These are phyloP conservation scores for Populus nigra DNA, from an alignment of 345 rosid genomes.

Conservation along the genomic window DNA sequence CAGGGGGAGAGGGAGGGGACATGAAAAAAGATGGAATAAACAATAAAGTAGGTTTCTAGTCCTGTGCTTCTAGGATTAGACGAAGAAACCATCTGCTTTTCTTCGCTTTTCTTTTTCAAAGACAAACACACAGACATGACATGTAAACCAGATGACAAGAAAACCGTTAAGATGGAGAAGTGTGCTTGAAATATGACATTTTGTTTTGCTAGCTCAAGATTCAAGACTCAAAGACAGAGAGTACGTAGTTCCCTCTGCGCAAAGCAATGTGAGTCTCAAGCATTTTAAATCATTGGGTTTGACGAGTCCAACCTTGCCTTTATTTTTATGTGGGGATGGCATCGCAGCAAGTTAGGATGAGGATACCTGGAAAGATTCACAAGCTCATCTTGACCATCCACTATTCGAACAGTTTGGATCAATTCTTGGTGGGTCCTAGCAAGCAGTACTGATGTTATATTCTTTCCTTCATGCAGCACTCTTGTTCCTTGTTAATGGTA, in stretches of 20 bases:
- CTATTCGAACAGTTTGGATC: not conserved
- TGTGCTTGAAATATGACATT: not conserved
- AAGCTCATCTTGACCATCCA: not conserved
- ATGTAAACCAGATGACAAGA: slow-evolving; percentile 21
- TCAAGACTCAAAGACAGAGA: slow-evolving; percentile 17
- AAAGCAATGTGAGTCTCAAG: slow-evolving; percentile 30
- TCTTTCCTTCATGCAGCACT: not conserved
- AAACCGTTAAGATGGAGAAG: slow-evolving; percentile 17
- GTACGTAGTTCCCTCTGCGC: slow-evolving; percentile 22
- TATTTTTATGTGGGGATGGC: not conserved
- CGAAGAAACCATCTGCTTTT: slow-evolving; percentile 13
- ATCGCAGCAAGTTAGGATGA: not conserved
- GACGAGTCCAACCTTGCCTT: slow-evolving; percentile 41
- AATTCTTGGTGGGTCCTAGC: not conserved
- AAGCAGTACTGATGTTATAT: not conserved
- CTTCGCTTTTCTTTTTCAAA: slow-evolving; percentile 19
- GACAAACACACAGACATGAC: not conserved
- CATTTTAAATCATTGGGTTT: slow-evolving; percentile 40
- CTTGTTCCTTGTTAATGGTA: not conserved
- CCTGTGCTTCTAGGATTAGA: slow-evolving; percentile 12
- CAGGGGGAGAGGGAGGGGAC: not conserved
- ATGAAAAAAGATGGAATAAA: slow-evolving; percentile 24
- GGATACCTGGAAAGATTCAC: not conserved
- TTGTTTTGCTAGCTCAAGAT: slow-evolving; percentile 11
- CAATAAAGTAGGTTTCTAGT: slow-evolving; percentile 25